Evolutionary conservation across 2,329 filamentous ascomycete genomes (phyloP).

Genomic region (Monilinia polystroma): DNA sequence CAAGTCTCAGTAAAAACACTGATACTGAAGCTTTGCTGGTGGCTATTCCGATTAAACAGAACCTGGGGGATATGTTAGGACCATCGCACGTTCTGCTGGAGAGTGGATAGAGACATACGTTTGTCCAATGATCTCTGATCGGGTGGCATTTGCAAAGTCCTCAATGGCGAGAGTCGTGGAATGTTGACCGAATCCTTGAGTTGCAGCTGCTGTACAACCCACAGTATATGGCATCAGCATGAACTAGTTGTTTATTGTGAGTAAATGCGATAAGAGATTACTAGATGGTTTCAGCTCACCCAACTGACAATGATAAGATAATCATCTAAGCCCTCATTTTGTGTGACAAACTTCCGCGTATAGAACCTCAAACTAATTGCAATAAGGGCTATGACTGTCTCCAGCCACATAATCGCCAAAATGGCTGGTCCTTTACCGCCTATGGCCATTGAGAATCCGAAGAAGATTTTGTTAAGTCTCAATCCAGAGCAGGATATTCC

Average conservation of each 20-base stretch:
- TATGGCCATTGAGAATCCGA: constrained; percentile 5
- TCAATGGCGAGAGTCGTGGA: constrained; percentile 16
- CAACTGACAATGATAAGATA: constrained; percentile 24
- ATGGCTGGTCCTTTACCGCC: constrained; percentile 25
- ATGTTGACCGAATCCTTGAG: constrained; percentile 26
- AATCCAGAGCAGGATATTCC: neutral
- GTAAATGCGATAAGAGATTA: neutral
- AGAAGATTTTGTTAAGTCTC: neutral
- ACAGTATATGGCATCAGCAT: constrained; percentile 25
- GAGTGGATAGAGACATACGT: constrained; percentile 18
- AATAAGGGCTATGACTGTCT: constrained; percentile 24
- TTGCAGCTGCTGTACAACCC: constrained; percentile 17
- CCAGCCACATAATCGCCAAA: constrained; percentile 26
- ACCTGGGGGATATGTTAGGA: constrained; percentile 12
- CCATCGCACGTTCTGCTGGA: neutral
- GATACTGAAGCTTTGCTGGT: constrained; percentile 27
- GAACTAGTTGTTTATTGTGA: constrained; percentile 13
- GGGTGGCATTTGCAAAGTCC: constrained; percentile 20
- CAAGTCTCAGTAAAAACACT: constrained; percentile 26
- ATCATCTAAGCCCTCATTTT: constrained; percentile 25
- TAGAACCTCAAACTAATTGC: constrained; percentile 25
- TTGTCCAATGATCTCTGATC: constrained; percentile 28
- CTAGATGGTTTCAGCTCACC: neutral
- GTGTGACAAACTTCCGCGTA: constrained; percentile 22
- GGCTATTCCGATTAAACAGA: constrained; percentile 26